Conservation (phyloP, 495 filamentous ascomycete species). For the Parathielavia hyrcaniae region DNA sequence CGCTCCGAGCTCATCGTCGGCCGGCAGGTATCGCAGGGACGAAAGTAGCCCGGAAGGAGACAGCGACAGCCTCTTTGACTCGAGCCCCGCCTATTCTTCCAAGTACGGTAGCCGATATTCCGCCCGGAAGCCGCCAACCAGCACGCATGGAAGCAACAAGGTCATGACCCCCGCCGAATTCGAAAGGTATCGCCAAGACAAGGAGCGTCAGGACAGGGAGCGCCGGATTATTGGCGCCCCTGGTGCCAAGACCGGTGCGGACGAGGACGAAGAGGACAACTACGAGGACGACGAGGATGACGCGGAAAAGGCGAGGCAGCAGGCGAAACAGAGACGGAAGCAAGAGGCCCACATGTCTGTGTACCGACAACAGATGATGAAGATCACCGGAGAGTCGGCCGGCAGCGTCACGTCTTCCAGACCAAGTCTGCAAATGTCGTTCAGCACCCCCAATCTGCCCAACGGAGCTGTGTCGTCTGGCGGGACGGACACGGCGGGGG, state of each 20-base stretch:
- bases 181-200: conserved; percentile 73
- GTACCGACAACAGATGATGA: conserved; percentile 96
- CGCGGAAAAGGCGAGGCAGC: conserved; percentile 61
- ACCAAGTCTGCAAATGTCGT: conserved; percentile 43
- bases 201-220: conserved; percentile 71
- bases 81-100: conserved; percentile 50
- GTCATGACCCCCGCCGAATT: conserved; percentile 88
- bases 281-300: conserved; percentile 83
- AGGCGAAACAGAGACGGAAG: conserved; percentile 71
- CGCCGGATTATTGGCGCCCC: conserved; percentile 35
- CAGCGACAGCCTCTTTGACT: conserved; percentile 44
- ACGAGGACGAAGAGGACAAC: conserved; percentile 54
- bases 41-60: conserved; percentile 34
- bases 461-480: conserved; percentile 19
- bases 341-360: conserved; percentile 88
- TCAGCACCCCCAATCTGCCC: conserved; percentile 52
- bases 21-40: conserved; percentile 36
- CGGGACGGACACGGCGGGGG: conserved; percentile 36
- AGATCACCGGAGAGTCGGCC: conserved; percentile 71
- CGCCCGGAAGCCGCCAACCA: conserved; percentile 31
- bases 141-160: conserved; percentile 50
- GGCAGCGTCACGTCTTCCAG: conserved; percentile 37
- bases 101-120: conserved; percentile 44
- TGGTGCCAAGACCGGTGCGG: conserved; percentile 30
- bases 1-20: conserved; percentile 9